Evolutionary conservation across 768 basidiomycete genomes (phyloP).

Genomic region (Filobasidium wieringae): DNA sequence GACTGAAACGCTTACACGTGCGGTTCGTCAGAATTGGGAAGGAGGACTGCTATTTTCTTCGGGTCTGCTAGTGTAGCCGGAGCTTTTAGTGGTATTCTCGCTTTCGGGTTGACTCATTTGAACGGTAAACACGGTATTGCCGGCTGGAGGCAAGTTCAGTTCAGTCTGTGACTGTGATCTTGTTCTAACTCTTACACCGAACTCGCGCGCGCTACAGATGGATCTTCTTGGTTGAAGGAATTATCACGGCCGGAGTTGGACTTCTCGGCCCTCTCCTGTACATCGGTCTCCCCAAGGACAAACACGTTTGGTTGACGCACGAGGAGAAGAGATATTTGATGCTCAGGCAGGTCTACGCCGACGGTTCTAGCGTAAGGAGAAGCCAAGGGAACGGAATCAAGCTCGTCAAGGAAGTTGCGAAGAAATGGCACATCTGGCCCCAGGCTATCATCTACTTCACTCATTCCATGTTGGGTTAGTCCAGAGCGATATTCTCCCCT

Average conservation of each 20-base stretch:
- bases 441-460: not conserved
- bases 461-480: not conserved
- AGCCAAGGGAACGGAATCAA: not conserved
- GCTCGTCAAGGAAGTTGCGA: not conserved
- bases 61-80: not conserved
- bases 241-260: not conserved
- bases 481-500: not conserved
- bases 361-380: not conserved
- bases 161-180: no score
- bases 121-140: not conserved
- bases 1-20: not conserved
- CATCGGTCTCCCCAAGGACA: not conserved
- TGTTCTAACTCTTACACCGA: no score
- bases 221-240: not conserved
- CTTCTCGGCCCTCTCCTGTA: not conserved
- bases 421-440: not conserved
- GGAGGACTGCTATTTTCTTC: not conserved
- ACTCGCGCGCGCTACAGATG: no score
- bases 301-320: not conserved
- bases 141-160: not conserved
- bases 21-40: not conserved
- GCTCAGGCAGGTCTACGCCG: not conserved
- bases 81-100: not conserved
- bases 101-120: not conserved
- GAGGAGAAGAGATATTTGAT: not conserved